Base-by-base conservation (phyloP, 306 rosid species). In the Cicer arietinum region DNA sequence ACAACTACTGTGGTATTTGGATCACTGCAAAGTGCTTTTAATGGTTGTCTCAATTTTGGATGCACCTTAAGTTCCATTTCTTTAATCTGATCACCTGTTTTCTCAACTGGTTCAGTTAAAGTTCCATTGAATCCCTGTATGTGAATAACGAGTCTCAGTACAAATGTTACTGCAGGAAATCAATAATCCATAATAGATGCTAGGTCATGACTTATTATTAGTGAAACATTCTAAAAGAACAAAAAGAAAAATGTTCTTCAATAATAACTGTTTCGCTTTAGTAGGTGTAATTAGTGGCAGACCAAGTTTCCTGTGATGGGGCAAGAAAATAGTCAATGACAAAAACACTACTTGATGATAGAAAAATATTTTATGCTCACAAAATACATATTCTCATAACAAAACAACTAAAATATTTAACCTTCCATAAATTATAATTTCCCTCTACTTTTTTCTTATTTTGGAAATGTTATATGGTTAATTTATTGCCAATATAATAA, bases 11-110 rank as follows among this genome's bases (percentile, higher is more conserved):
- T 94, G 76, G 98, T 91, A 46, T 84, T 85, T 30, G 92, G 89
- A 83, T 94, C 92, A 52, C 64, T 76, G 85, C 96, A 87, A 73
- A 94, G 91, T 17, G 74, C 84, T 41, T 63, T 77, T 81, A 94
- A 81, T 35, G 96, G 84, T 74, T 87, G 91, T 72, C 86, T 87
- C 63, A 94, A 67, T 18, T 90, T 84, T 5, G 98, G 98, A 76
- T 94, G 94, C 78, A 94, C 86, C 71, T 86, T 88, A 44, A 90
- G 94, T 61, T 94, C 96, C 94, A 89, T 91, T 82, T 88, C 97
- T 85, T 86, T 89, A 71, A 87, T 88, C 83, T 90, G 98, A 81
- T 91, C 98, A 42, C 97, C 97, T 74, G 89, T 89, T 81, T 86
- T 87, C 86, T 94, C 96, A 35, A 94, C 90, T 62, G 94, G 92